These are phyloP conservation scores for Naegleria fowleri DNA, from an alignment of 208 protist genomes.

Conservation along the genomic window DNA sequence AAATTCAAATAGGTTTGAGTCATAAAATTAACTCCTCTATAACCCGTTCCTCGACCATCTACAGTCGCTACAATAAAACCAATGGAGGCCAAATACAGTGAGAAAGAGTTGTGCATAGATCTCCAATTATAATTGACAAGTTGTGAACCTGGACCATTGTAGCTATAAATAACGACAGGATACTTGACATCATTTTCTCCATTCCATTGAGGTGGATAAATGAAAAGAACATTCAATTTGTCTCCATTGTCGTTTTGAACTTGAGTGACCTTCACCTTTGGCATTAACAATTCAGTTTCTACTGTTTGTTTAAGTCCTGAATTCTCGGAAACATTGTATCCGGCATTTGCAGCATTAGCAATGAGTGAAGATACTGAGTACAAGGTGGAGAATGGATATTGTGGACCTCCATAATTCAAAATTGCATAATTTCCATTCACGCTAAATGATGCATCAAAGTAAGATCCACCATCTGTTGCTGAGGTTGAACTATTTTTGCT, in stretches of 20 bases:
- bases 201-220: background rate
- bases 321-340: background rate
- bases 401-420: background rate
- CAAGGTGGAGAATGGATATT: background rate
- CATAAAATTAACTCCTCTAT: background rate
- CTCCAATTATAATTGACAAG: background rate
- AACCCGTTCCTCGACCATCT: slow-evolving; percentile 23
- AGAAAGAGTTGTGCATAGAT: background rate
- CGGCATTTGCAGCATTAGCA: background rate
- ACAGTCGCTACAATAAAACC: slow-evolving; percentile 14
- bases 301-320: background rate
- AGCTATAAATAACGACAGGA: background rate
- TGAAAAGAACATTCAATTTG: background rate
- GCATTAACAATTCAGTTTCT: background rate
- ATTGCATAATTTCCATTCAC: background rate
- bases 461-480: background rate
- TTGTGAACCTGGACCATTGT: slow-evolving; percentile 15
- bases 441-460: background rate
- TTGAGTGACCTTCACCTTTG: background rate
- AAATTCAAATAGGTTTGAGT: background rate
- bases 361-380: background rate
- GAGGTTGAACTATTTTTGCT: background rate
- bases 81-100: background rate
- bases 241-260: background rate
- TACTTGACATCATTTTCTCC: background rate